These are phyloP conservation scores for Hericium rajendrae DNA, from an alignment of 768 basidiomycete species.

Conservation along the genomic window DNA sequence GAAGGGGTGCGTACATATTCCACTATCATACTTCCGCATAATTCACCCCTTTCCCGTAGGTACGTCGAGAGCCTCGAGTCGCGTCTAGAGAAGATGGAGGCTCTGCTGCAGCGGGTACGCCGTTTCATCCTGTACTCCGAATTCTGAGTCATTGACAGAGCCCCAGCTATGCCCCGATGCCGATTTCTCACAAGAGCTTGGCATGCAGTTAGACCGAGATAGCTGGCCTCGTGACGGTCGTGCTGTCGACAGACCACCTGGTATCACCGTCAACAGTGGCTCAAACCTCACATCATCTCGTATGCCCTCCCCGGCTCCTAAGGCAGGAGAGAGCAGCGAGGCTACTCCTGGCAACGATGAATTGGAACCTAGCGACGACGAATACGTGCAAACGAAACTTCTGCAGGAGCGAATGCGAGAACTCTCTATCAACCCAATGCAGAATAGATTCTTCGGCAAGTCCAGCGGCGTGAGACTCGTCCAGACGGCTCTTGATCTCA, in stretches of 20 bases:
- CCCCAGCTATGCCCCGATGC: conserved; percentile 55
- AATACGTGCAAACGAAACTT: conserved; percentile 19
- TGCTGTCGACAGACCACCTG: conserved; percentile 9
- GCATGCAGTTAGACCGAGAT: conserved; percentile 32
- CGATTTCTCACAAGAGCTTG: conserved; percentile 50
- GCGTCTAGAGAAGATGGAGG: conserved; percentile 36
- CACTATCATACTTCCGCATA: not conserved
- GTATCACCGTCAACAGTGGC: conserved; percentile 1
- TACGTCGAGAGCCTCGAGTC: conserved; percentile 32
- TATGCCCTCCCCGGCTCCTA: not conserved
- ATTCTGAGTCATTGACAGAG: too few relatives aligned
- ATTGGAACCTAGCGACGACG: conserved; percentile 11
- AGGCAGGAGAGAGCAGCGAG: not conserved
- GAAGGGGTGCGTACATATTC: conserved; percentile 37
- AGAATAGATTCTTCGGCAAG: conserved; percentile 30
- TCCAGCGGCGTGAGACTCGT: conserved; percentile 33
- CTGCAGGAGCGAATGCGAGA: conserved; percentile 23
- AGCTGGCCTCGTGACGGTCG: conserved; percentile 18
- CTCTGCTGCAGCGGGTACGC: conserved; percentile 26
- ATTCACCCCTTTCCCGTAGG: conserved; percentile 9
- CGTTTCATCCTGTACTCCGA: not conserved
- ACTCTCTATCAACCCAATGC: conserved; percentile 16
- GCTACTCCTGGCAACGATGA: not conserved
- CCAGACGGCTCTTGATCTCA: conserved; percentile 32
- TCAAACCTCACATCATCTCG: not conserved